Evolutionary conservation across 169 alveolate species (phyloP).

Genomic region (Eimeria praecox): DNA sequence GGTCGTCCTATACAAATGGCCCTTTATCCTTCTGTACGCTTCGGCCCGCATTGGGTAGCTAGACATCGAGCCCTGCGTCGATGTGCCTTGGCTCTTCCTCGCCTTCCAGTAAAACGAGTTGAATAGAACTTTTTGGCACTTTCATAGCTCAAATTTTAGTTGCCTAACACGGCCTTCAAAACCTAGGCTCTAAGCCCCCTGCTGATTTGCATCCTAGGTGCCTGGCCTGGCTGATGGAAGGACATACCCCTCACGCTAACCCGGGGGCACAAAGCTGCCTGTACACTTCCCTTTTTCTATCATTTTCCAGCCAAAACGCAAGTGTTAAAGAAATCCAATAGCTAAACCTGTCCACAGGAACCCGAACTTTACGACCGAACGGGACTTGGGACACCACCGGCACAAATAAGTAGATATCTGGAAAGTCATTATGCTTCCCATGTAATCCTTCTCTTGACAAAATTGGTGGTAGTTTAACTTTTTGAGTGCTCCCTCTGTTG

Average conservation of each 20-base stretch:
- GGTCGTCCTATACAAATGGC: neutral
- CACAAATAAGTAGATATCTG: neutral
- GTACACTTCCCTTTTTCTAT: neutral
- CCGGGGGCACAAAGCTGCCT: neutral
- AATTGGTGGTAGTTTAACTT: no score
- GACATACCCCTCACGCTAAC: neutral
- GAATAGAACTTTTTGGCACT: neutral
- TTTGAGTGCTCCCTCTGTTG: neutral
- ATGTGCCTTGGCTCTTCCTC: neutral
- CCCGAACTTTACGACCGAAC: neutral
- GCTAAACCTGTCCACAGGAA: neutral
- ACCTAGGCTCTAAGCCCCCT: neutral
- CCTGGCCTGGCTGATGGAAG: neutral
- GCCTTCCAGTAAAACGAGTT: neutral
- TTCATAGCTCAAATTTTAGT: neutral
- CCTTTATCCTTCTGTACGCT: neutral
- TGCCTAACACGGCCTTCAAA: neutral
- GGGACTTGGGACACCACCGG: neutral
- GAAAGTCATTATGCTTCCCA: neutral
- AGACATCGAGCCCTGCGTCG: conserved; percentile 5
- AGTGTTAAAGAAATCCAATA: neutral
- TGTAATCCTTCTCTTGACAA: neutral
- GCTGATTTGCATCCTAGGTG: neutral
- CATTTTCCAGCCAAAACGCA: neutral
- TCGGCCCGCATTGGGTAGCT: neutral